Evolutionary conservation across 2,329 filamentous ascomycete species (phyloP).

Genomic region (Arachnopeziza araneosa): DNA sequence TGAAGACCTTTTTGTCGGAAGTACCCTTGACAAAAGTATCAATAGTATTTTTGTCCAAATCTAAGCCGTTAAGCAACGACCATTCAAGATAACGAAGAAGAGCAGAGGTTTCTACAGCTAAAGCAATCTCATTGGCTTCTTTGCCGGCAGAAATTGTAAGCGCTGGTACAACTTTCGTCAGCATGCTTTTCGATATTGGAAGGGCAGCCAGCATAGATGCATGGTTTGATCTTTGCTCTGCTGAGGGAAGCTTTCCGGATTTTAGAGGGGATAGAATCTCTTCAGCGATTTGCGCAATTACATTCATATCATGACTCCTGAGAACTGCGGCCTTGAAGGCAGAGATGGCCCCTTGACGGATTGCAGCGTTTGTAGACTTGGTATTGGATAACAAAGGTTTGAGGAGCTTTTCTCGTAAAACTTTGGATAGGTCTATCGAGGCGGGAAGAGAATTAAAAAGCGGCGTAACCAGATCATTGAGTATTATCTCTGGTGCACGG

Average conservation of each 20-base stretch:
- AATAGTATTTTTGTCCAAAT: constrained; percentile 59
- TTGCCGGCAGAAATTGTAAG: constrained; percentile 68
- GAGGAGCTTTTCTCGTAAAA: constrained; percentile 65
- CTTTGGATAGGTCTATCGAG: constrained; percentile 69
- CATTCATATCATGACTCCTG: constrained; percentile 50
- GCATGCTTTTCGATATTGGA: constrained; percentile 53
- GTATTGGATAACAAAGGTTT: constrained; percentile 86
- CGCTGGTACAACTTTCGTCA: constrained; percentile 59
- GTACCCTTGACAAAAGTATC: constrained; percentile 78
- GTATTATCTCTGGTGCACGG: constrained; percentile 81
- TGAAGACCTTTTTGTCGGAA: constrained; percentile 73
- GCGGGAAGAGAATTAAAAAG: constrained; percentile 65
- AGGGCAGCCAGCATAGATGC: constrained; percentile 71
- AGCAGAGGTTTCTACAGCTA: constrained; percentile 68
- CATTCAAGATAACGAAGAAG: constrained; percentile 61
- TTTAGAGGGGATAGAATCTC: constrained; percentile 79
- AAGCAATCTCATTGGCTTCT: constrained; percentile 81
- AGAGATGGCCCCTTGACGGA: constrained; percentile 69
- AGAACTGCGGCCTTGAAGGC: constrained; percentile 68
- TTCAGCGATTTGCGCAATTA: constrained; percentile 63
- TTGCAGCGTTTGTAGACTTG: constrained; percentile 78
- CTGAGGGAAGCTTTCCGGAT: constrained; percentile 72
- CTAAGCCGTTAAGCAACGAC: constrained; percentile 53
- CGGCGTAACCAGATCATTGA: constrained; percentile 71
- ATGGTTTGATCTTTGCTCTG: constrained; percentile 79